phyloP scores from a whole-genome alignment of 768 basidiomycete species.

The Mycena vulgaris region DNA sequence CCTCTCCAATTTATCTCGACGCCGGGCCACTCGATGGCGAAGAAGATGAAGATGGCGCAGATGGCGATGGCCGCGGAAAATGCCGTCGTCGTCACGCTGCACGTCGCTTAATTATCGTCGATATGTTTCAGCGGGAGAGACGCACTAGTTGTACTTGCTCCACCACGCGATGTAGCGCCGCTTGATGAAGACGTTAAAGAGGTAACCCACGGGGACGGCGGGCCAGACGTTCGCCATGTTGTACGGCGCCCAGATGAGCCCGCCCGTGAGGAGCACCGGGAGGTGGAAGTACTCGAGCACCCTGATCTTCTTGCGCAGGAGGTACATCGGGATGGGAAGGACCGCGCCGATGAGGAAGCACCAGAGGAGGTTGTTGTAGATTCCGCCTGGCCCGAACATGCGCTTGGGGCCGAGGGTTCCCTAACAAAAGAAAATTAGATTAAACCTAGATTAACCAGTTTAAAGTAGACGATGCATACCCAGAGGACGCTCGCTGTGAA shows the following conservation, averaged over 20 bases:
- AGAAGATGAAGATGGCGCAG: slow-evolving; percentile 54
- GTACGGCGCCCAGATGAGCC: slow-evolving; percentile 43
- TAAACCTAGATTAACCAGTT: too few species aligned
- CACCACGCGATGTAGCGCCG: slow-evolving; percentile 45
- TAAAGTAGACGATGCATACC: too few species aligned
- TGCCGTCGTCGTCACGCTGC: slow-evolving; percentile 48
- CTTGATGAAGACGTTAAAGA: slow-evolving; percentile 45
- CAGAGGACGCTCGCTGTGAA: slow-evolving; percentile 49
- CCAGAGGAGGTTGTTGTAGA: slow-evolving; percentile 43
- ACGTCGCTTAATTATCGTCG: neutral
- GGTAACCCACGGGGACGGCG: slow-evolving; percentile 38
- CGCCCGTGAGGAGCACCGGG: slow-evolving; percentile 48
- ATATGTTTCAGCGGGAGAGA: neutral
- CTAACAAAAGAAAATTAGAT: slow-evolving; percentile 5
- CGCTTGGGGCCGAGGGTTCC: slow-evolving; percentile 50
- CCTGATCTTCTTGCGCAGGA: slow-evolving; percentile 47
- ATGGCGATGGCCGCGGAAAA: slow-evolving; percentile 53
- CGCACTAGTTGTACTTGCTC: slow-evolving; percentile 49
- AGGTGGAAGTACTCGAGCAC: slow-evolving; percentile 48
- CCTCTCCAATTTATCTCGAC: slow-evolving; percentile 49
- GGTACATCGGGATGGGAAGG: slow-evolving; percentile 51
- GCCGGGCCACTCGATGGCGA: slow-evolving; percentile 45
- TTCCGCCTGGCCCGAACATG: slow-evolving; percentile 50
- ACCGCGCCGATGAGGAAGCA: slow-evolving; percentile 54
- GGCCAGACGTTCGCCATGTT: slow-evolving; percentile 43